Evolutionary conservation across 257 asterid species (phyloP), one percentile per base, ranked within the genome.

Genomic region (Penstemon davidsonii): DNA sequence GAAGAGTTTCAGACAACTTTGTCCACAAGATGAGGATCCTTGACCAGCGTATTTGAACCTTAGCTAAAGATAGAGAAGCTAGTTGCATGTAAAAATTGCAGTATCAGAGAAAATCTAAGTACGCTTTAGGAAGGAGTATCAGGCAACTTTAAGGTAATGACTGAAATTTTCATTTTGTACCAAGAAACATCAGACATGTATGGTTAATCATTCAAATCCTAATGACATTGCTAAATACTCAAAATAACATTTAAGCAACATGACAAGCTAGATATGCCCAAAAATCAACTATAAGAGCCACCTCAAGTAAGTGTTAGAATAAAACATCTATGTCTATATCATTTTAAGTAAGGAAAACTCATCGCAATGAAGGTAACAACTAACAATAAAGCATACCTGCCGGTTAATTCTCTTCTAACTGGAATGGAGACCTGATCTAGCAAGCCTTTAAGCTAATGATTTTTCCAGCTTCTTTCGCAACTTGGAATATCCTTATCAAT

Each of bases 341-440:
- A 8, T 51, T 1, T 13, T 36, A 55, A 59, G 33, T 25, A 62
- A 41, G 3, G 7, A 41, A 19, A 9, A 50, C 5, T 7, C n/a
- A 54, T 13, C 11, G 37, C 18, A 66, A 39, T 12, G 52, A 1
- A 46, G 19, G 63, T 38, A 8, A 10, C 25, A 53, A 43, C 59
- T 38, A 8, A 10, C 25, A 53, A 43, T 33, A 40, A 47, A 61
- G 52, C 70, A 65, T 64, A 83, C 88, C 83, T 83, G 76, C 43
- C 69, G 53, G 43, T 58, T 55, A 68, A 33, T 68, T 75, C 77
- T 70, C 79, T 67, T 76, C 72, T 67, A 54, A 71, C 70, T 36
- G 76, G 64, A 62, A 53, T 50, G 25, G 46, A 51, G 62, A 67
- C 60, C 74, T 73, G 76, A 55, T 79, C 79, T 56, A 62, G 43